A percentile compares a stretch with the other conserved stretches of the same genome.
Conservation (phyloP, 2,329 filamentous ascomycete species). For the Xylariaceae sp. region DNA sequence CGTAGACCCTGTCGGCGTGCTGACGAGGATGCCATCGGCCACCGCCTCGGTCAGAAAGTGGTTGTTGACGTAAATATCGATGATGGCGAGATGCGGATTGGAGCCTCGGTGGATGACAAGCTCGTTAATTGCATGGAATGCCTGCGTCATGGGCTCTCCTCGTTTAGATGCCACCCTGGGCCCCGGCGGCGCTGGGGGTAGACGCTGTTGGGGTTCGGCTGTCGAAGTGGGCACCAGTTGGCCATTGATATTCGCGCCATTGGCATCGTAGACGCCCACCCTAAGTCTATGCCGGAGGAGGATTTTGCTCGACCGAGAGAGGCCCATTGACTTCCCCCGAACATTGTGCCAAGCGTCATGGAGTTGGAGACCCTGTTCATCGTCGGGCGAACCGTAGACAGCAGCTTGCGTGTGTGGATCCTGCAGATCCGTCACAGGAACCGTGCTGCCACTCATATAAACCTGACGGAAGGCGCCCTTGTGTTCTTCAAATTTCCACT, state of each 20-base stretch:
- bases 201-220: conserved; percentile 39
- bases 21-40: conserved; percentile 90
- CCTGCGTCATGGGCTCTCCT: conserved; percentile 32
- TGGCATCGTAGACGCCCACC: conserved; percentile 74
- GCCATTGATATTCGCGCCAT: conserved; percentile 58
- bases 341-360: conserved; percentile 63
- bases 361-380: conserved; percentile 24
- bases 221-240: conserved; percentile 47
- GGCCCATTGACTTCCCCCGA: conserved; percentile 77
- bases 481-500: conserved; percentile 93
- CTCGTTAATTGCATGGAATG: conserved; percentile 81
- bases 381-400: conserved; percentile 27
- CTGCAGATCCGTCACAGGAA: conserved; percentile 44
- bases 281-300: conserved; percentile 82
- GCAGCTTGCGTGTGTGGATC: conserved; percentile 40
- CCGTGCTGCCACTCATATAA: conserved; percentile 69
- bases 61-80: conserved; percentile 86
- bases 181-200: conserved; percentile 27
- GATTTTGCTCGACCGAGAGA: conserved; percentile 69
- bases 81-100: conserved; percentile 83
- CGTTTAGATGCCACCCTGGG: conserved; percentile 8
- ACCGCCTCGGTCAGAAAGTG: conserved; percentile 90
- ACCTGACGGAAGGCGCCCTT: conserved; percentile 89
- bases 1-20: conserved; percentile 89
- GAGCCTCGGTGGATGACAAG: conserved; percentile 88